These are phyloP conservation scores for Erigeron philadelphicus DNA, from an alignment of 140 eudicot genomes.

Conservation along the genomic window DNA sequence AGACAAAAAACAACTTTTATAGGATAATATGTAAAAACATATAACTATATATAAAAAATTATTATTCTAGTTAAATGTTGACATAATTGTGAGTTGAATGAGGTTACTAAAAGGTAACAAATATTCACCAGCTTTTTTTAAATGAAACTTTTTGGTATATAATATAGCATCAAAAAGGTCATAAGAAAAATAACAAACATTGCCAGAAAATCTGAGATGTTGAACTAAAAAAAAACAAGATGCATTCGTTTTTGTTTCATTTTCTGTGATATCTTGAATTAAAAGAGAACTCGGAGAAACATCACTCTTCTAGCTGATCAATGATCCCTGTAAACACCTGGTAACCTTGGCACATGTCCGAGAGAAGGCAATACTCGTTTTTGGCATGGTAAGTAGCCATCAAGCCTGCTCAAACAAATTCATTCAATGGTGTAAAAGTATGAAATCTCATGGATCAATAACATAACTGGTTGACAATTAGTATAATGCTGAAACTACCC, in stretches of 20 bases:
- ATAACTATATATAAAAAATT: too few relatives aligned
- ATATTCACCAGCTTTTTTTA: too few relatives aligned
- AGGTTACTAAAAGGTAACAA: too few relatives aligned
- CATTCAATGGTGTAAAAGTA: not conserved
- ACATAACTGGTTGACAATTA: not conserved
- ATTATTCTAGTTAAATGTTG: too few relatives aligned
- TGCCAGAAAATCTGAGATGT: not conserved
- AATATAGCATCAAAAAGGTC: too few relatives aligned
- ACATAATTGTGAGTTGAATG: too few relatives aligned
- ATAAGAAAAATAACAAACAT: too few relatives aligned
- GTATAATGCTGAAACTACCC: not conserved
- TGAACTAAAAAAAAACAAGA: not conserved
- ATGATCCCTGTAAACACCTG: slow-evolving; percentile 72
- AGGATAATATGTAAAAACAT: too few relatives aligned
- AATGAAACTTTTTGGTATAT: too few relatives aligned
- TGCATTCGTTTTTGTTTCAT: not conserved
- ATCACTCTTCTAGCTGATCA: slow-evolving; percentile 56
- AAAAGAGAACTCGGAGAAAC: not conserved
- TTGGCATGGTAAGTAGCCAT: slow-evolving; percentile 55
- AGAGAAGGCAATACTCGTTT: slow-evolving; percentile 57
- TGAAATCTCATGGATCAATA: not conserved
- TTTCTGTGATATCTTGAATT: not conserved
- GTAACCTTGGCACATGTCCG: slow-evolving; percentile 92
- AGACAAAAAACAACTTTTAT: too few relatives aligned
- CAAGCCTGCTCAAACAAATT: slow-evolving; percentile 48